Base-by-base conservation (phyloP, 2,329 filamentous ascomycete species). In the Stachybotrys elegans region DNA sequence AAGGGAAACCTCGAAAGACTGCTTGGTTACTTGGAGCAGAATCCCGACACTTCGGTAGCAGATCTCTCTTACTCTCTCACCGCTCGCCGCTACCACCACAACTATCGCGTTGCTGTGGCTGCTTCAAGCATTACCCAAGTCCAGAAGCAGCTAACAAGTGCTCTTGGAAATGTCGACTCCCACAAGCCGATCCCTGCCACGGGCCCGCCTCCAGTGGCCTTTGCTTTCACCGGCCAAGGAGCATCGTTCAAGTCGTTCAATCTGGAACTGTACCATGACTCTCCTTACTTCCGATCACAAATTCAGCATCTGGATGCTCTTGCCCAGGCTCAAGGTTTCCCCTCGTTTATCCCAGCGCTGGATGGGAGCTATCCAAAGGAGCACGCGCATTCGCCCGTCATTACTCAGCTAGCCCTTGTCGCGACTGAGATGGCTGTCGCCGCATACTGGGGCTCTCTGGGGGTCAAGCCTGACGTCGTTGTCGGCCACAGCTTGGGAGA, bases 1-100 rank as follows among this genome's bases (percentile, higher is more conserved):
- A 72, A 71, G 22, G 70, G 70, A 44, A 86, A 86, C 50, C 69
- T 79, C 2, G 68, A 78, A 52, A 67, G 68, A 19, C 67, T 84
- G 2, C 64, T 81, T 7, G 56, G 60, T 3, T 81, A 75, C 62
- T 72, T 84, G 53, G 72, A 75, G 21, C 52, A 63, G 32, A 68
- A 75, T 32, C 69, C 75, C 3, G 67, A 74, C 5, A 70, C 71
- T 1, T 70, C 73, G 0, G 57, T 85, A 71, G 68, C 74, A 2
- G 69, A 79, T 47, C 62, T 88, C 2, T 76, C 83, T 0, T 88
- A 87, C 61, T 84, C 81, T 1, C 82, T 79, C 1, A 86, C 83
- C 5, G 85, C 84, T 13, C 75, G 83, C 19, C 74, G 76, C 36
- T 74, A 79, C 11, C 81, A 84, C 49, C 75, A 82, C 59, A 68